These are phyloP conservation scores for Penicillium paxilli DNA, from an alignment of 495 filamentous ascomycete genomes.

Conservation along the genomic window DNA sequence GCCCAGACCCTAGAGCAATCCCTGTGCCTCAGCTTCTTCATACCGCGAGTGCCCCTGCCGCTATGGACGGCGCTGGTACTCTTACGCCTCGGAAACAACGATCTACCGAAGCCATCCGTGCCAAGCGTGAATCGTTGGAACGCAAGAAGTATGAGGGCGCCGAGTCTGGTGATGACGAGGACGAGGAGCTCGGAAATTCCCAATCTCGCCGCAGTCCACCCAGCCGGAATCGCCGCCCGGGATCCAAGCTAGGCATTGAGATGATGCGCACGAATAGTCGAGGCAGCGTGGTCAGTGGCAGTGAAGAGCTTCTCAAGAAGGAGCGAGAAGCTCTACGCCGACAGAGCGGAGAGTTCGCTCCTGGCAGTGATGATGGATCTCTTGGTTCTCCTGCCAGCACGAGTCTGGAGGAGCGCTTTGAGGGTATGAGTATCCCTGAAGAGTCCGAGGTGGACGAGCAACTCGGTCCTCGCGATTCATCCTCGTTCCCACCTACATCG, in stretches of 20 bases:
- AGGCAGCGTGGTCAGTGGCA: constrained; percentile 70
- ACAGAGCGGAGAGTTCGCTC: constrained; percentile 21
- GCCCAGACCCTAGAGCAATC: constrained; percentile 30
- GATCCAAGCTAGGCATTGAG: constrained; percentile 84
- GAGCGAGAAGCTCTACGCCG: constrained; percentile 36
- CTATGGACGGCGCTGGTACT: constrained; percentile 49
- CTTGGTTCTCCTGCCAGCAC: constrained; percentile 27
- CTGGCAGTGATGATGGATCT: constrained; percentile 24
- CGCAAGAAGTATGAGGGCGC: constrained; percentile 73
- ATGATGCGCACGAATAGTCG: constrained; percentile 96
- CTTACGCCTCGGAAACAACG: constrained; percentile 63
- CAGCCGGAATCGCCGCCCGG: constrained; percentile 48
- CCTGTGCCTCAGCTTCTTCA: constrained; percentile 57
- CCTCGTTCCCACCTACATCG: constrained; percentile 8
- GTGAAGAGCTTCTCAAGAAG: constrained; percentile 43
- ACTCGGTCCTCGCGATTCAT: constrained; percentile 25
- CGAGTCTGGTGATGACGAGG: constrained; percentile 89
- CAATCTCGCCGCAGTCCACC: constrained; percentile 61
- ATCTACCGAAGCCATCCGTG: constrained; percentile 75
- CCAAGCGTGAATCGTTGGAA: constrained; percentile 75
- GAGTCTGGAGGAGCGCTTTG: constrained; percentile 35
- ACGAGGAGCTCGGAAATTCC: constrained; percentile 76
- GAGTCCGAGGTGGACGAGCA: constrained; percentile 35
- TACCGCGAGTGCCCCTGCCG: constrained; percentile 66
- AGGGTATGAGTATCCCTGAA: constrained; percentile 41